Evolutionary conservation across 1,139 yeast genomes (phyloP).

Genomic region (Magnusiomyces tetraspermus): DNA sequence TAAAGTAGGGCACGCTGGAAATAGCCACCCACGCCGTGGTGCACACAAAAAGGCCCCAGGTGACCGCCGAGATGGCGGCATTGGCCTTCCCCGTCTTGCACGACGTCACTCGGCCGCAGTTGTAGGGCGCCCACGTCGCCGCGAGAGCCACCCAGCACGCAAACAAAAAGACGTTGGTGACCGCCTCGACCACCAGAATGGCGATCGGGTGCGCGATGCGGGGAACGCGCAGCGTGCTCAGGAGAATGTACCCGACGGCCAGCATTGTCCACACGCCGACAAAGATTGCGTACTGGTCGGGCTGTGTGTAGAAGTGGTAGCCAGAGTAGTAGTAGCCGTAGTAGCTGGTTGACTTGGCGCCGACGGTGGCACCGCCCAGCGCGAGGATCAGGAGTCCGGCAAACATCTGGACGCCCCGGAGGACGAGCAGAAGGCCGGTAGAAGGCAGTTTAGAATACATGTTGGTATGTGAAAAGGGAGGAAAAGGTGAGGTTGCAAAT

Average conservation of each 20-base stretch:
- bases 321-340: background rate
- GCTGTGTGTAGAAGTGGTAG: background rate
- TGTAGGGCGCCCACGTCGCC: slow-evolving; percentile 6
- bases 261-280: slow-evolving; percentile 15
- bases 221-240: background rate
- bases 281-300: slow-evolving; percentile 8
- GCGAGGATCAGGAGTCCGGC: too few species aligned
- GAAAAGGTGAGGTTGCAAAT: too few species aligned
- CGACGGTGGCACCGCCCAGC: too few species aligned
- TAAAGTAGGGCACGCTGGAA: background rate
- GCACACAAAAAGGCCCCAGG: slow-evolving; percentile 13
- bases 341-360: background rate
- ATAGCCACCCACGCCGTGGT: slow-evolving; percentile 6
- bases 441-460: too few species aligned
- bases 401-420: too few species aligned
- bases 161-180: slow-evolving; percentile 17
- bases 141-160: slow-evolving; percentile 17
- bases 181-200: slow-evolving; percentile 12
- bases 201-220: slow-evolving; percentile 12
- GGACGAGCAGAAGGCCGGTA: too few species aligned
- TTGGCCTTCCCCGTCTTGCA: slow-evolving; percentile 19
- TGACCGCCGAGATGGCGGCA: slow-evolving; percentile 16
- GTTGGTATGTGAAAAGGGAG: too few species aligned
- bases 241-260: slow-evolving; percentile 5
- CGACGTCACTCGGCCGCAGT: slow-evolving; percentile 8